Evolutionary conservation across 2,329 filamentous ascomycete species (phyloP), one percentile per base, ranked within the genome.

Genomic region (Penicillium sp.): DNA sequence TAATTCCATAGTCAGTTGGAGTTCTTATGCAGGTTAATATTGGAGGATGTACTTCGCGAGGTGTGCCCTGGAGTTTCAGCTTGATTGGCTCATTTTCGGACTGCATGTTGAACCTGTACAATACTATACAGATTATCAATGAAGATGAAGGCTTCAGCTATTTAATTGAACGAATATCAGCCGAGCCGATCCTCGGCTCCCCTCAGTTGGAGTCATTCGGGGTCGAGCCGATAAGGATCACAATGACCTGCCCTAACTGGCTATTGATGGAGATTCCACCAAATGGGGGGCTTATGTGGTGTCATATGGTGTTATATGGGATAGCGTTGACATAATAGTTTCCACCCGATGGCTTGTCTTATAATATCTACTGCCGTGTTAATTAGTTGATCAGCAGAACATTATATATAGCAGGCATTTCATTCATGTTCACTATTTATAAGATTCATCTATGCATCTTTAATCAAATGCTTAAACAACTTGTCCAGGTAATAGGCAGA

Each of bases 401-500:
- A 43, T 10, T 28, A 22, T 33, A 33, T 16, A 35, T 16, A 35
- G 5, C 6, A 28, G 7, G 4, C 8, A 16, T n/a, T 33, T 25
- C 43, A 22, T n/a, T 25, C 11, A 25, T 30, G n/a, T 30, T 19
- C 8, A n/a, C 8, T n/a, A 10, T 31, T 19, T 22, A n/a, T 22
- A 1, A 22, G 6, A 16, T 22, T 44, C 2, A 28, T 41, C 22
- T 43, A 55, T 35, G n/a, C 50, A 10, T 55, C 38, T 36, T 36
- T 25, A 25, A 90, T 85, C 65, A 90, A 77, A 64, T 80, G 80
- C 46, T 85, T 84, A 69, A 92, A 91, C 58, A 90, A 77, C 54
- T 82, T 80, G 63, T 85, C 83, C 62, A 93, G 79, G 67, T 83
- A 82, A 72, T 80, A 82, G 22, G 88, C 89, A 70, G 88, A 91